Evolutionary conservation across 768 basidiomycete species (phyloP).

Genomic region (Suillus luteus): DNA sequence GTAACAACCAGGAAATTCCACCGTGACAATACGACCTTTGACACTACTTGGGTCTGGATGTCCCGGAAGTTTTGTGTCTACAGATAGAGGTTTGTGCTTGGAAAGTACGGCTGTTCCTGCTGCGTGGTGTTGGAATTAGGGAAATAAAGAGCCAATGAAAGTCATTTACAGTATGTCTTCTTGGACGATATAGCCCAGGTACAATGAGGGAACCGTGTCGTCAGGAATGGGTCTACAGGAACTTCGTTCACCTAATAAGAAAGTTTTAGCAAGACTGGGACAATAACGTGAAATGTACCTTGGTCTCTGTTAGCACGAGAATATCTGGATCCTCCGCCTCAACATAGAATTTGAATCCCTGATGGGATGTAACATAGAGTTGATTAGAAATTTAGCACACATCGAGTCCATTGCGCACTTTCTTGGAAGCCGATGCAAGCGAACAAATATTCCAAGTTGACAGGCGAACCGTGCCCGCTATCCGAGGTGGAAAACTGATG

Average conservation of each 20-base stretch:
- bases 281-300: conserved; percentile 41
- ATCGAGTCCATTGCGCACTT: conserved; percentile 45
- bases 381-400: not conserved
- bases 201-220: conserved; percentile 62
- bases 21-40: conserved; percentile 77
- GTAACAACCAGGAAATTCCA: conserved; percentile 75
- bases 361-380: not conserved
- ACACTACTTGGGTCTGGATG: conserved; percentile 64
- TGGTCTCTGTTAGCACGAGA: conserved; percentile 84
- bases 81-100: conserved; percentile 69
- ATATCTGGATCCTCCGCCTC: conserved; percentile 88
- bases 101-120: conserved; percentile 83
- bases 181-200: conserved; percentile 79
- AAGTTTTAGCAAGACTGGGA: conserved; percentile 9
- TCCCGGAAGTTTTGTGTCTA: conserved; percentile 69
- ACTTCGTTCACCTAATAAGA: conserved; percentile 63
- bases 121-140: conserved; percentile 29
- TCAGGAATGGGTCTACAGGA: conserved; percentile 60
- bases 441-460: conserved; percentile 84
- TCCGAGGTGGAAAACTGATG: conserved; percentile 57
- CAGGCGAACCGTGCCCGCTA: conserved; percentile 51
- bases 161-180: conserved; percentile 71
- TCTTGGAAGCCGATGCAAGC: conserved; percentile 72
- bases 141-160: not conserved
- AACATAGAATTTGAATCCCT: conserved; percentile 83